Conservation (phyloP, 2,329 filamentous ascomycete genomes). For the Bipolaris zeicola region DNA sequence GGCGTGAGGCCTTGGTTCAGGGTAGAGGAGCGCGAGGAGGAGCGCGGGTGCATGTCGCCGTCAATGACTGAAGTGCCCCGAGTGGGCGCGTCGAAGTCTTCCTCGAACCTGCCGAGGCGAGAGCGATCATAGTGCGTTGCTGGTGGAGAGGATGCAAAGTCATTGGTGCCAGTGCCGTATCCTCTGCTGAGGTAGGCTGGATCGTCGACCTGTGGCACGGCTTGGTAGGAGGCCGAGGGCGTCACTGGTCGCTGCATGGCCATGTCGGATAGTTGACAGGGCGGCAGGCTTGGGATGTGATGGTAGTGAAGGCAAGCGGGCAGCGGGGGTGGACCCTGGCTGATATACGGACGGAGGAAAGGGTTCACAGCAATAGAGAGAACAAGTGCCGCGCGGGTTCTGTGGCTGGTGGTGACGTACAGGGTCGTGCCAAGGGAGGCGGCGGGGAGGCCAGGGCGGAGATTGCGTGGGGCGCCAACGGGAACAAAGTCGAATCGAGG, state of each 20-base stretch:
- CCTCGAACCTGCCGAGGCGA: slow-evolving; percentile 63
- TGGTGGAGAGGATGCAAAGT: slow-evolving; percentile 49
- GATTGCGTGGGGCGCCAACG: slow-evolving; percentile 19
- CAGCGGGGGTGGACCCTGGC: slow-evolving; percentile 10
- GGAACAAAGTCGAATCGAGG: slow-evolving; percentile 4
- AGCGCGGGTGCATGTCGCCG: slow-evolving; percentile 62
- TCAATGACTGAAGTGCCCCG: slow-evolving; percentile 69
- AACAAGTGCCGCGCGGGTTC: slow-evolving; percentile 5
- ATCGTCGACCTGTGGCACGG: slow-evolving; percentile 45
- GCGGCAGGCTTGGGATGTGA: slow-evolving; percentile 4
- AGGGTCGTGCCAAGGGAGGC: slow-evolving; percentile 16
- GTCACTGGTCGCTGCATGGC: slow-evolving; percentile 33
- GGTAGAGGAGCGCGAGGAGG: slow-evolving; percentile 60
- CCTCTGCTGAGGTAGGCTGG: slow-evolving; percentile 46
- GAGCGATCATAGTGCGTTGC: slow-evolving; percentile 30
- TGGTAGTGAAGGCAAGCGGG: slow-evolving; percentile 1
- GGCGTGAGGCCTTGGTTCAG: slow-evolving; percentile 53
- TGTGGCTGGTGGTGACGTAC: slow-evolving; percentile 31
- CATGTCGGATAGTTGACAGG: slow-evolving; percentile 23
- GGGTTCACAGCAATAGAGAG: slow-evolving; percentile 2
- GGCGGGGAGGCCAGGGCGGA: slow-evolving; percentile 23
- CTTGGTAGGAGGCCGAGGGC: slow-evolving; percentile 37
- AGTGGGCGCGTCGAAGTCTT: slow-evolving; percentile 73
- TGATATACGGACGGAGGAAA: slow-evolving; percentile 9
- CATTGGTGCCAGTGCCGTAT: slow-evolving; percentile 39